Evolutionary conservation across 148 eudicot genomes (phyloP).

Genomic region (Spergularia bocconei): DNA sequence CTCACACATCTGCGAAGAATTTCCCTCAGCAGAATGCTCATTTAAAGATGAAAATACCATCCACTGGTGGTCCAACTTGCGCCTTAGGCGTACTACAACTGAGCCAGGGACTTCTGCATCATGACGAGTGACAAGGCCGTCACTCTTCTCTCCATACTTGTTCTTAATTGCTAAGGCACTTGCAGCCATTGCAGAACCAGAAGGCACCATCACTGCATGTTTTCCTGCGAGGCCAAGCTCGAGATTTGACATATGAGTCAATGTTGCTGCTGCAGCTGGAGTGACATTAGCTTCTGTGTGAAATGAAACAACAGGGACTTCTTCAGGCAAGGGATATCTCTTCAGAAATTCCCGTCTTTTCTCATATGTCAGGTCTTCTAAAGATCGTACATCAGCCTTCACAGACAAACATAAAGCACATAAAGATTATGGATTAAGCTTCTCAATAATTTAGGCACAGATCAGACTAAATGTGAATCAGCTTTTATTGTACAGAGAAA

Average conservation of each 20-base stretch:
- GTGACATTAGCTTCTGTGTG: conserved; percentile 91
- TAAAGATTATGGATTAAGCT: no score
- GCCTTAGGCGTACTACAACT: conserved; percentile 69
- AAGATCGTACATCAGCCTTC: conserved; percentile 88
- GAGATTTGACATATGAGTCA: conserved; percentile 89
- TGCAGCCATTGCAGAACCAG: conserved; percentile 89
- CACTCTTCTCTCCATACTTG: conserved; percentile 88
- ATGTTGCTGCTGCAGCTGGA: conserved; percentile 74
- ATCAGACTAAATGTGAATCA: no score
- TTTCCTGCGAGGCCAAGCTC: conserved; percentile 63
- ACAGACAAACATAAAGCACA: no score
- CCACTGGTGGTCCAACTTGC: conserved; percentile 94
- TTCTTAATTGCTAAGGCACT: conserved; percentile 76
- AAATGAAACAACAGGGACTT: conserved; percentile 76
- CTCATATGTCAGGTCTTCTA: conserved; percentile 89
- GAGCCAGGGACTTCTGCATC: conserved; percentile 99
- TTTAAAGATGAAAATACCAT: conserved; percentile 81
- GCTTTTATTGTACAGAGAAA: no score
- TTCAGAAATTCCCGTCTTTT: conserved; percentile 70
- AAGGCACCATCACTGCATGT: conserved; percentile 81
- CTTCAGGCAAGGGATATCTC: conserved; percentile 62
- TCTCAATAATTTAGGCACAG: no score
- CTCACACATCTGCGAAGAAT: conserved; percentile 86
- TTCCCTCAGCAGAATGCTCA: conserved; percentile 64
- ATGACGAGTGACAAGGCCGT: conserved; percentile 87